Conservation (phyloP, 192 early-diverging fungal species). For the Pilobolus umbonatus region DNA sequence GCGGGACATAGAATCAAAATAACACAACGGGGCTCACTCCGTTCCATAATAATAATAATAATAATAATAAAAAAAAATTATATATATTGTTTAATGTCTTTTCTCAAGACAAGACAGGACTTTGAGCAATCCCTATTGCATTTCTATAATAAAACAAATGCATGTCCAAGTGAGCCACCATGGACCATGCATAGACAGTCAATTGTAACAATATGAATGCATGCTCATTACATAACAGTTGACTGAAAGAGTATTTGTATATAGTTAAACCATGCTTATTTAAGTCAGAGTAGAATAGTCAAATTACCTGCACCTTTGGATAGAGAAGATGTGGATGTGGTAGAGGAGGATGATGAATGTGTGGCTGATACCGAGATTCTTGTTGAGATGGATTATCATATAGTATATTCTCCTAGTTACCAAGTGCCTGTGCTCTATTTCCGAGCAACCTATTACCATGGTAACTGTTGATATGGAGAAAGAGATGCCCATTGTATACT, state of each 20-base stretch:
- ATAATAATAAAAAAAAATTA: background rate
- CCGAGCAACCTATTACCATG: conserved; percentile 42
- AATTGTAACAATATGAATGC: background rate
- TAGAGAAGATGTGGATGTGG: background rate
- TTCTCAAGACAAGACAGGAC: background rate
- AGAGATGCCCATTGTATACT: background rate
- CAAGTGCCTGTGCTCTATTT: conserved; percentile 59
- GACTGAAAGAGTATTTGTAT: background rate
- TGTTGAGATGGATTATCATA: conserved; percentile 47
- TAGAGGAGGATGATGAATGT: conserved; percentile 10
- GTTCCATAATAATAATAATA: background rate
- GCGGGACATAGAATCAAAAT: background rate
- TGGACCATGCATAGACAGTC: background rate
- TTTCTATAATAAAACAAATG: conserved; percentile 1
- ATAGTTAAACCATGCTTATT: conserved; percentile 2
- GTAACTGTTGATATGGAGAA: conserved; percentile 12
- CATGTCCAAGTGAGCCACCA: background rate
- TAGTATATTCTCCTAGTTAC: conserved; percentile 56
- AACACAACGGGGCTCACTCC: background rate
- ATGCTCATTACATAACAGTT: background rate
- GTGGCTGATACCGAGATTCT: background rate
- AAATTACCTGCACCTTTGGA: background rate
- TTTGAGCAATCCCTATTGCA: background rate
- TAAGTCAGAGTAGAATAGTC: background rate
- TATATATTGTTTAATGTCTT: background rate